Base-by-base conservation (phyloP, 75 land plant species). In the Cupressus sempervirens region DNA sequence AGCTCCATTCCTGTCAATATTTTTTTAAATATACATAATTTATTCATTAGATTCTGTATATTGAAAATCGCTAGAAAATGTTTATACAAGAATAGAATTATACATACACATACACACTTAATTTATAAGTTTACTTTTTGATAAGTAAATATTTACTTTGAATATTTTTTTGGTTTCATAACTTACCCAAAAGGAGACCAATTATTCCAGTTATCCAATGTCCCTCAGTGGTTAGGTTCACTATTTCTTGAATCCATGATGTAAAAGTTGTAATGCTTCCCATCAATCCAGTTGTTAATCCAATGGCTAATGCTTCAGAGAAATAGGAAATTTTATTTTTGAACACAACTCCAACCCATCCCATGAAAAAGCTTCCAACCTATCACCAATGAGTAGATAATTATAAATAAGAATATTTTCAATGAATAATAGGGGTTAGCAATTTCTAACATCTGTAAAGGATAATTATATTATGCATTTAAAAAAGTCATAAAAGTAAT, bases 291-390 rank as follows among this genome's bases (percentile, higher is more conserved):
- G 14, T 1, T 12, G 95, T 89, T 50, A 94, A 53, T 38, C 98
- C 99, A 85, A 97, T 89, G 40, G 93, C 94, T 45, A 97, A 85
- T 29, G 80, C 84, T 13, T 97, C 93, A n/a, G 99, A 97, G 34
- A 90, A 80, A 10, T 26, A 35, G 32, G 85, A 52, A 32, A 97
- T 88, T 13, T 94, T 90, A 32, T 58, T 90, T 83, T 97, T 97
- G 84, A 93, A 90, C 2, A 94, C 98, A 75, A 94, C 88, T 38
- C 99, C 99, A 46, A 91, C 92, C 53, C 53, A 50, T 50, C 53
- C 53, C 53, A 50, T 50, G 53, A 50, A 50, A 50, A 50, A 50
- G 53, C 53, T 50, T 50, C 99, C 99, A 97, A 18, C 99, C 15
- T 50, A 50, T 96, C 99, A 97, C 96, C 67, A 97, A 90, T 88